A percentile compares a stretch with the other conserved stretches of the same genome.
Conservation (phyloP, 2,329 filamentous ascomycete species). For the Ramularia endophylla region DNA sequence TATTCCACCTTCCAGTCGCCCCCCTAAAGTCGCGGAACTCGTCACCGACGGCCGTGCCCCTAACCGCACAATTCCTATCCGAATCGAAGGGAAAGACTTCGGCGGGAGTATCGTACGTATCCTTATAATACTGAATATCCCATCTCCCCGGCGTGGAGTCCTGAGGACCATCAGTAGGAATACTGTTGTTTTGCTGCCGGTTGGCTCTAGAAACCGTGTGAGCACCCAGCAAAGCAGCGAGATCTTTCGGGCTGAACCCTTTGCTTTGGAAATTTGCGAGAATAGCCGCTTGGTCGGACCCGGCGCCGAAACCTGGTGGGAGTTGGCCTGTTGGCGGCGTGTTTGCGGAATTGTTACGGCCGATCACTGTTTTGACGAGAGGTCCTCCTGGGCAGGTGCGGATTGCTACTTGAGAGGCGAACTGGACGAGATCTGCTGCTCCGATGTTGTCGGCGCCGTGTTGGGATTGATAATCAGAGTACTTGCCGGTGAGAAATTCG, state of each 20-base stretch:
- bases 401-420: constrained; percentile 42
- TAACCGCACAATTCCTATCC: constrained; percentile 26
- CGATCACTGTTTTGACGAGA: constrained; percentile 33
- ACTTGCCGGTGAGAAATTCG: constrained; percentile 35
- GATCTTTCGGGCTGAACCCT: constrained; percentile 45
- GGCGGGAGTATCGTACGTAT: constrained; percentile 23
- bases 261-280: constrained; percentile 46
- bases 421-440: constrained; percentile 51
- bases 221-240: constrained; percentile 51
- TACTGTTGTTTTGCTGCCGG: constrained; percentile 21
- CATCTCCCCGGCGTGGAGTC: constrained; percentile 47
- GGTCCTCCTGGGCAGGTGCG: constrained; percentile 15
- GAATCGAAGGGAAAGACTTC: constrained; percentile 27
- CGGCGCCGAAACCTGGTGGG: constrained; percentile 37
- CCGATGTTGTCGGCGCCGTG: constrained; percentile 30
- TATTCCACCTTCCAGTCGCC: constrained; percentile 9
- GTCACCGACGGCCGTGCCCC: constrained; percentile 4
- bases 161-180: constrained; percentile 30
- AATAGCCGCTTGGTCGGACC: constrained; percentile 34
- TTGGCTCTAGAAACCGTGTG: constrained; percentile 47
- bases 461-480: constrained; percentile 22
- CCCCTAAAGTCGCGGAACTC: constrained; percentile 10
- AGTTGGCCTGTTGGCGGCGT: constrained; percentile 42
- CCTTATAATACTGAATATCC: constrained; percentile 46
- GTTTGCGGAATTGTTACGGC: constrained; percentile 40